Percentiles rank a stretch among this genome's conserved stretches.
Evolutionary conservation across 1,284 basidiomycete genomes (phyloP).

Genomic region (Inonotus hispidus): DNA sequence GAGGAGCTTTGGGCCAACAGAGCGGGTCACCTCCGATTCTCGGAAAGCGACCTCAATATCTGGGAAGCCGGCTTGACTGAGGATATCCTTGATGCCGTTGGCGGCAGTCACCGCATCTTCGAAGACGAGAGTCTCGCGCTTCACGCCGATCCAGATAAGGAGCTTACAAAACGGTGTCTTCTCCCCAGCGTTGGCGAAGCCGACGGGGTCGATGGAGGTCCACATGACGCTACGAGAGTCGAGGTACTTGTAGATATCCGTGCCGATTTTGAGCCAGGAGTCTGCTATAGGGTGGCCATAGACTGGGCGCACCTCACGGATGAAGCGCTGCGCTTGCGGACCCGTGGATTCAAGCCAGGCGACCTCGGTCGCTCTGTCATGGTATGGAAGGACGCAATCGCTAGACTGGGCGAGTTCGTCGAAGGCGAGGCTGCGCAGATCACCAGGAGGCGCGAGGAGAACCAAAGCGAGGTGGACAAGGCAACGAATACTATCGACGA

Average conservation of each 20-base stretch:
- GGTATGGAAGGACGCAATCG: conserved; percentile 17
- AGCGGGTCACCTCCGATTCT: conserved; percentile 28
- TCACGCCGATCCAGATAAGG: conserved; percentile 36
- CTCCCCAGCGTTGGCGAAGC: background rate
- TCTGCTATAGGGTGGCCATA: conserved; percentile 18
- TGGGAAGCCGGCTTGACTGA: conserved; percentile 29
- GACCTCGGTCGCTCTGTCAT: conserved; percentile 16
- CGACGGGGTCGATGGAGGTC: conserved; percentile 8
- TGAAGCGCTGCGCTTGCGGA: conserved; percentile 23
- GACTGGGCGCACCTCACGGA: conserved; percentile 24
- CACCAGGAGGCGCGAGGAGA: background rate
- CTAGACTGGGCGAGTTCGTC: conserved; percentile 12
- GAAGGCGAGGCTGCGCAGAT: conserved; percentile 13
- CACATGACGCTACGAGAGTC: conserved; percentile 15
- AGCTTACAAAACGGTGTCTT: conserved; percentile 31
- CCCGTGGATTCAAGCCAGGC: conserved; percentile 23
- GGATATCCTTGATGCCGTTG: conserved; percentile 33
- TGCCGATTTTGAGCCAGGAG: background rate
- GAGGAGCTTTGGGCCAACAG: conserved; percentile 26
- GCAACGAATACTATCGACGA: conserved; percentile 14
- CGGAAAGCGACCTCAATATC: conserved; percentile 36
- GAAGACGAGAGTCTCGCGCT: conserved; percentile 32
- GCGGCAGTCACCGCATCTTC: conserved; percentile 33
- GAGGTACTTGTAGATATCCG: background rate
- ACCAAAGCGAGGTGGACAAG: background rate